phyloP scores from a whole-genome alignment of 2,329 filamentous ascomycete genomes.

The Colletotrichum trifolii region DNA sequence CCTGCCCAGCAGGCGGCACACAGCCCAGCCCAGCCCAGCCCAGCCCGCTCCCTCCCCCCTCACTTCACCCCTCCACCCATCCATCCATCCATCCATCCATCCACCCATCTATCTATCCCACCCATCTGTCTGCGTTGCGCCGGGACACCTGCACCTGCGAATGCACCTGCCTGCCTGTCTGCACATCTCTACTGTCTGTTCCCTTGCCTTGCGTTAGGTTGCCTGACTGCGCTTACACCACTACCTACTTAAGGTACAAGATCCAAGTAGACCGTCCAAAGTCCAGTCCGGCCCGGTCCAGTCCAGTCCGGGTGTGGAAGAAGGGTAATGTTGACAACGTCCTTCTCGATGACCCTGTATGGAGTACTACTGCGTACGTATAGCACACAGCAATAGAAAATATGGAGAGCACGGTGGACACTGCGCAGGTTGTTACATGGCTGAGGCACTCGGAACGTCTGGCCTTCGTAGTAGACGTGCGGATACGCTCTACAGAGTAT shows the following conservation, averaged over 20 bases:
- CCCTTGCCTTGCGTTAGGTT: too few species aligned
- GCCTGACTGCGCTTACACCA: neutral
- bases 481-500: too few species aligned
- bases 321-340: neutral
- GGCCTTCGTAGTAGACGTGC: too few species aligned
- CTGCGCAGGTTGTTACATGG: too few species aligned
- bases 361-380: too few species aligned
- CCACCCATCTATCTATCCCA: slow-evolving; percentile 2
- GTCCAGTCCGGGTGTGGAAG: too few species aligned
- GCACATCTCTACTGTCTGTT: slow-evolving; percentile 12
- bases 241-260: neutral
- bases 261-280: neutral
- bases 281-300: neutral
- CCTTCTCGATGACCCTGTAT: neutral
- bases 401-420: too few species aligned
- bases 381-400: too few species aligned
- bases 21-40: slow-evolving; percentile 4
- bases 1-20: neutral
- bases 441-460: too few species aligned
- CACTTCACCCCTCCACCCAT: slow-evolving; percentile 8
- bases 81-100: slow-evolving; percentile 7
- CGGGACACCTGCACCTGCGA: slow-evolving; percentile 28
- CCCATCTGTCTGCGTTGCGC: slow-evolving; percentile 26
- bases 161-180: slow-evolving; percentile 2
- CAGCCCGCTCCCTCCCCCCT: slow-evolving; percentile 8